These are phyloP conservation scores for Rhypophila decipiens DNA, from an alignment of 495 filamentous ascomycete species.

Conservation along the genomic window DNA sequence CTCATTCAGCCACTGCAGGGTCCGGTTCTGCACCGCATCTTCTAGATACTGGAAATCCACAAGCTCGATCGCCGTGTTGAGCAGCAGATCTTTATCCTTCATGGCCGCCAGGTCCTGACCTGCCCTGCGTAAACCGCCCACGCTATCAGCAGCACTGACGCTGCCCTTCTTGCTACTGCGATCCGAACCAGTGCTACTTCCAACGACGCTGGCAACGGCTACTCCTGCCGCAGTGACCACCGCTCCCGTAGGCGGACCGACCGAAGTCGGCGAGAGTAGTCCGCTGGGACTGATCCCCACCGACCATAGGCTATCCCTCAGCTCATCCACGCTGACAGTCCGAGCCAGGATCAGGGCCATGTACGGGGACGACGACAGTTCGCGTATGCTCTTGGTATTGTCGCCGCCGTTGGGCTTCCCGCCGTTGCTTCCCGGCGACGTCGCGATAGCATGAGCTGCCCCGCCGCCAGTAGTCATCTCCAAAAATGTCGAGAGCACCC, in stretches of 20 bases:
- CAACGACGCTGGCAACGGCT: too few relatives aligned
- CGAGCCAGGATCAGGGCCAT: conserved; percentile 45
- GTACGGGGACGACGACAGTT: conserved; percentile 42
- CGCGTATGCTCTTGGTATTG: conserved; percentile 13
- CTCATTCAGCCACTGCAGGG: conserved; percentile 45
- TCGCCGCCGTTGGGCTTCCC: neutral
- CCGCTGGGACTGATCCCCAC: conserved; percentile 38
- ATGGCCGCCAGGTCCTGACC: conserved; percentile 36
- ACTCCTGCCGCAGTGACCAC: neutral
- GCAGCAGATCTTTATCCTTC: conserved; percentile 49
- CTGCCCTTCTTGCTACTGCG: too few relatives aligned
- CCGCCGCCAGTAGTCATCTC: conserved; percentile 45
- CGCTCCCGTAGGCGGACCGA: neutral
- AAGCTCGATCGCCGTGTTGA: conserved; percentile 49
- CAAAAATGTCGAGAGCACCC: conserved; percentile 53
- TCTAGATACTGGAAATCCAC: conserved; percentile 53
- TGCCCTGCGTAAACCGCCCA: conserved; percentile 13
- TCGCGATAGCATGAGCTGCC: neutral
- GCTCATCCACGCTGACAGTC: conserved; percentile 37
- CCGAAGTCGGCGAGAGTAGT: conserved; percentile 2
- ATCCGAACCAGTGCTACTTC: neutral
- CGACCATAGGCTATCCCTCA: conserved; percentile 47
- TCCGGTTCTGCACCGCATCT: conserved; percentile 46
- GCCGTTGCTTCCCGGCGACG: neutral
- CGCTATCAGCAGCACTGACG: too few relatives aligned